phyloP scores from a whole-genome alignment of 495 filamentous ascomycete genomes.

The Penicillium samsonianum region DNA sequence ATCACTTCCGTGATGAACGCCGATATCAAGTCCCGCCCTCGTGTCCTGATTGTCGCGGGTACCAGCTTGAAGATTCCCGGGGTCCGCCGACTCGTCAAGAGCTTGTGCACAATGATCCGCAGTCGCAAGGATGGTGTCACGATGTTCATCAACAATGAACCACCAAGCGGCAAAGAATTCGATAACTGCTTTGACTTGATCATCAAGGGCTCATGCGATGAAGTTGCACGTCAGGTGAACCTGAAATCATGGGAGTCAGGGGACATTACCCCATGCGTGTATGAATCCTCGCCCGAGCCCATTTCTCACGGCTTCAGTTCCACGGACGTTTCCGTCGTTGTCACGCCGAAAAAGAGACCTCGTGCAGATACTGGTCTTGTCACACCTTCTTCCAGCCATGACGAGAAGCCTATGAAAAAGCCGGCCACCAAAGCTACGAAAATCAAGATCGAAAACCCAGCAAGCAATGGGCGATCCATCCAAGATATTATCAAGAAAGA shows the following conservation, averaged over 20 bases:
- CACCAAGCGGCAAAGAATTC: constrained; percentile 79
- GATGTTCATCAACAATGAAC: constrained; percentile 91
- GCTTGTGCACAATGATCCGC: constrained; percentile 81
- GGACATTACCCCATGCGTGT: constrained; percentile 40
- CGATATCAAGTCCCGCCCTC: constrained; percentile 81
- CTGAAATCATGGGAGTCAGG: constrained; percentile 69
- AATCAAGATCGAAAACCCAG: constrained; percentile 27
- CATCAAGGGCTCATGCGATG: constrained; percentile 82
- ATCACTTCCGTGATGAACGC: constrained; percentile 86
- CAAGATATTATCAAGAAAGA: constrained; percentile 30
- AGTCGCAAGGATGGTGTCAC: constrained; percentile 83
- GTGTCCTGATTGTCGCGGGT: constrained; percentile 90
- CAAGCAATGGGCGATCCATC: constrained; percentile 34
- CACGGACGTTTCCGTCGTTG: constrained; percentile 42
- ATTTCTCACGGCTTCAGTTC: constrained; percentile 28
- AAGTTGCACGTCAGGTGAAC: constrained; percentile 73
- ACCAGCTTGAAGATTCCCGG: constrained; percentile 95
- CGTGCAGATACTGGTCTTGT: constrained; percentile 52
- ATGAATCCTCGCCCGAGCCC: constrained; percentile 25
- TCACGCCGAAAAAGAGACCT: constrained; percentile 45
- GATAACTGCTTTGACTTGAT: constrained; percentile 91
- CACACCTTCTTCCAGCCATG: constrained; percentile 61
- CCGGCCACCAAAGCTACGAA: constrained; percentile 12
- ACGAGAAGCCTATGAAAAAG: constrained; percentile 32
- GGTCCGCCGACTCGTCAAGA: constrained; percentile 82